Base-by-base conservation (phyloP, 202 grass and related monocot species). In the Hordeum pubiflorum region DNA sequence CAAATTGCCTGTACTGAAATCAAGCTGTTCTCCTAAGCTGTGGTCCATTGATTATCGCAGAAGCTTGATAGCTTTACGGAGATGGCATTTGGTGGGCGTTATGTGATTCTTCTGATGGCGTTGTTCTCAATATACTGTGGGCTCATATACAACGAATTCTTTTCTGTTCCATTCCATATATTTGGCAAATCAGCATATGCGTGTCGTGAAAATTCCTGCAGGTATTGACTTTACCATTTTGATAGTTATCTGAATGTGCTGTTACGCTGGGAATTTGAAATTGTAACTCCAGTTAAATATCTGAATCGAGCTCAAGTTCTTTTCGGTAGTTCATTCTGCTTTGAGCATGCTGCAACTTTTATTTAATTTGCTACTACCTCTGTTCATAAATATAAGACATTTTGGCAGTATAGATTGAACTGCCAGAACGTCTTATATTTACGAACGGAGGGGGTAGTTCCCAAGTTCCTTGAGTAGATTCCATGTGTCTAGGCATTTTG, bases 41-140 rank as follows among this genome's bases (percentile, higher is more conserved):
- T 39, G 17, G 34, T 27, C 81, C 63, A 24, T 57, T 80, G 76
- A 63, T 78, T 83, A 80, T 78, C 80, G 18, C 92, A 99, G 96
- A 99, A 99, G 80, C 96, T 99, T 17, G 85, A 81, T 37, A 99
- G 96, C 81, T 99, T 99, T 91, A 93, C 84, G 96, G 96, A 99
- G 78, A 91, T 99, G 90, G 96, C 96, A 81, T 99, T 99, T 89
- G 96, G 96, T 44, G 96, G 96, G 62, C 90, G 96, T 65, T 99
- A 99, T 85, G 87, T 99, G 81, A 88, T 99, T 82, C 91, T 99
- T 88, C 74, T 99, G 87, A 99, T 99, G 96, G 89, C 96, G 64
- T 74, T 99, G 64, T 99, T 99, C 82, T 99, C 96, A 83, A 99
- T 99, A 91, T 99, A 99, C 62, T 99, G 96, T 89, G 96, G 96